Percentiles rank a stretch among this genome's conserved stretches.
phyloP scores from a whole-genome alignment of 805 yeast genomes.

The Ascoidea asiatica region DNA sequence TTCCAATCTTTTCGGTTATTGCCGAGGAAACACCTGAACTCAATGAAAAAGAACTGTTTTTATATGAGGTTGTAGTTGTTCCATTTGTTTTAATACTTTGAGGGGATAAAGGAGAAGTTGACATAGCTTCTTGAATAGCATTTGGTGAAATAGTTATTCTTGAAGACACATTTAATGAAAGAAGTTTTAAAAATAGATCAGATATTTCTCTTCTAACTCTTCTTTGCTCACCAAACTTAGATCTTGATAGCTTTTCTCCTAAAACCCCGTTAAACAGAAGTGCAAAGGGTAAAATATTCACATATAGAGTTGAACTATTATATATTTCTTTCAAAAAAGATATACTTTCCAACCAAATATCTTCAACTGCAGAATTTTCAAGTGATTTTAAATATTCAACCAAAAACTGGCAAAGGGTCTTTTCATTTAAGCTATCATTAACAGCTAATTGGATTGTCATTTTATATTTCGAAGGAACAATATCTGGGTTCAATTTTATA shows the following conservation, averaged over 20 bases:
- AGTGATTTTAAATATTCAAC: slow-evolving; percentile 48
- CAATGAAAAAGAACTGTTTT: slow-evolving; percentile 2
- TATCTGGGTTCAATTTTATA: slow-evolving; percentile 27
- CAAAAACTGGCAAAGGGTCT: slow-evolving; percentile 36
- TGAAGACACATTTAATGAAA: slow-evolving; percentile 6
- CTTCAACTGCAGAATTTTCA: slow-evolving; percentile 69
- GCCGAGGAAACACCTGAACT: not conserved
- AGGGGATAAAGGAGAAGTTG: slow-evolving; percentile 6
- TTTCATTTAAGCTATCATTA: slow-evolving; percentile 30
- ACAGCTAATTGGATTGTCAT: slow-evolving; percentile 26
- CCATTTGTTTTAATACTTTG: slow-evolving; percentile 9
- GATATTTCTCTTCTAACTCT: slow-evolving; percentile 41
- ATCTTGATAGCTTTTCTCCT: slow-evolving; percentile 39
- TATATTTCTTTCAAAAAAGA: slow-evolving; percentile 47
- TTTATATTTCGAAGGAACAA: slow-evolving; percentile 14
- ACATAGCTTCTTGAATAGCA: slow-evolving; percentile 15
- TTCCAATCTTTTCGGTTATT: not conserved
- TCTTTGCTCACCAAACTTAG: slow-evolving; percentile 50
- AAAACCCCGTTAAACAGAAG: slow-evolving; percentile 38
- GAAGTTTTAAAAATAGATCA: slow-evolving; percentile 26
- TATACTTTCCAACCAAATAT: slow-evolving; percentile 51
- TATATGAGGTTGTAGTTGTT: slow-evolving; percentile 6
- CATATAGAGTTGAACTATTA: slow-evolving; percentile 32
- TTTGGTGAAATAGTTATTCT: slow-evolving; percentile 20
- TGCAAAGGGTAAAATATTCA: slow-evolving; percentile 34